A percentile compares a stretch with the other conserved stretches of the same genome.
Evolutionary conservation across 2,329 filamentous ascomycete genomes (phyloP).

Genomic region (Cephalotrichum gorgonifer): DNA sequence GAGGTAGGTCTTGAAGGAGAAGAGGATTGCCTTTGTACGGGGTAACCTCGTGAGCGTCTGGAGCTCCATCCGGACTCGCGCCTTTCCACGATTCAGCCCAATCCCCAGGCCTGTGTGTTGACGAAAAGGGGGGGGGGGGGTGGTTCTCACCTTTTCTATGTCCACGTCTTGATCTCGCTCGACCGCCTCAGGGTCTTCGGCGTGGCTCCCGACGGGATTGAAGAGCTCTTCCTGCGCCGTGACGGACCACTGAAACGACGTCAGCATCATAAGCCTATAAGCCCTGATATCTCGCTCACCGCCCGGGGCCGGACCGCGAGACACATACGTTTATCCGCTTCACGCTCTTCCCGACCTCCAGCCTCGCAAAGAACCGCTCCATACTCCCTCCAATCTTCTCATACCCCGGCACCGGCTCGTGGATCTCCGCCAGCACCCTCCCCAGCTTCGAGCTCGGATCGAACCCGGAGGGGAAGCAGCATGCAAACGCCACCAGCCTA

Average conservation of each 20-base stretch:
- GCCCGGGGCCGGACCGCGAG: too few species aligned
- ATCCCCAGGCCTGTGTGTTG: neutral
- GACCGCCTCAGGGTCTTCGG: conserved; percentile 20
- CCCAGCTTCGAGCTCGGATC: conserved; percentile 40
- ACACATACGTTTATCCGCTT: conserved; percentile 41
- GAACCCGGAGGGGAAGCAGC: conserved; percentile 42
- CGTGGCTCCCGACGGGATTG: conserved; percentile 24
- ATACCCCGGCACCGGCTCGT: conserved; percentile 41
- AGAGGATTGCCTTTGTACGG: conserved; percentile 32
- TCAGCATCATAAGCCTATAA: too few species aligned
- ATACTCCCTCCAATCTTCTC: conserved; percentile 44
- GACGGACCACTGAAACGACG: conserved; percentile 40
- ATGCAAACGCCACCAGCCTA: conserved; percentile 34
- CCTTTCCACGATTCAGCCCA: conserved; percentile 12
- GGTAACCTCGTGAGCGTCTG: conserved; percentile 42
- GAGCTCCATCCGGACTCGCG: conserved; percentile 34
- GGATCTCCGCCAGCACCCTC: conserved; percentile 35
- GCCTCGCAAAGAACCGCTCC: conserved; percentile 39
- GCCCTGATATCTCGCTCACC: too few species aligned
- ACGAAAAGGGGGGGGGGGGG: neutral
- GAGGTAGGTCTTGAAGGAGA: conserved; percentile 46
- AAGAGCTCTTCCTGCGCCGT: conserved; percentile 32
- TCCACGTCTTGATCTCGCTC: conserved; percentile 25
- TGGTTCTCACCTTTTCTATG: conserved; percentile 20
- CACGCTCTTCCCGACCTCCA: conserved; percentile 36